Conservation (phyloP, 176 grass and related monocot genomes). For the Juncus effusus region DNA sequence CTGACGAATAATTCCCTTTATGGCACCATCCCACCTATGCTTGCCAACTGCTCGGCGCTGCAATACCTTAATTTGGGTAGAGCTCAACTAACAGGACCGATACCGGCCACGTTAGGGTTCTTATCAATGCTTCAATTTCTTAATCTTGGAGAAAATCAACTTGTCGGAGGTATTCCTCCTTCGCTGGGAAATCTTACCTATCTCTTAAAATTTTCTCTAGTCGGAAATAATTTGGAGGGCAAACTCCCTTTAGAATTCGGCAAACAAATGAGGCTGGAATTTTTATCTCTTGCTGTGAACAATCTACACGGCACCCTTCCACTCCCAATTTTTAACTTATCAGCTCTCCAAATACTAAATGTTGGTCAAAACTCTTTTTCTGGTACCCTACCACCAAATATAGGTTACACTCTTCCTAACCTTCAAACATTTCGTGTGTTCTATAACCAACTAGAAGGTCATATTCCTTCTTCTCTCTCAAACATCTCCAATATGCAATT, state of each 20-base stretch:
- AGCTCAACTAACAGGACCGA: too few species aligned
- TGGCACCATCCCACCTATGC: too few species aligned
- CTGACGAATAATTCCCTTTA: too few species aligned
- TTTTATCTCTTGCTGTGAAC: too few species aligned
- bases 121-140: too few species aligned
- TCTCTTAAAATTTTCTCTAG: not conserved
- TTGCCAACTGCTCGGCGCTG: too few species aligned
- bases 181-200: not conserved
- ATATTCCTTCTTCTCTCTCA: conserved; percentile 19
- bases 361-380: not conserved
- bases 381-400: conserved; percentile 11
- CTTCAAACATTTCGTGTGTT: not conserved
- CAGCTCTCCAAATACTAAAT: not conserved
- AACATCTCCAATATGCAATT: not conserved
- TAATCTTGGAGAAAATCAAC: too few species aligned
- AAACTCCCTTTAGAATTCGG: conserved; percentile 6
- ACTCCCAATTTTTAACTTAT: conserved; percentile 10
- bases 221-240: conserved; percentile 11
- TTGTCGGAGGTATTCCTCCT: conserved; percentile 11
- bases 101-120: too few species aligned
- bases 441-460: conserved; percentile 19
- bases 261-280: too few species aligned
- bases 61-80: too few species aligned
- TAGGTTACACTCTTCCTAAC: conserved; percentile 28
- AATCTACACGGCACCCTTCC: conserved; percentile 19